Conservation (phyloP, 192 early-diverging fungal species). For the Funneliformis geosporum region DNA sequence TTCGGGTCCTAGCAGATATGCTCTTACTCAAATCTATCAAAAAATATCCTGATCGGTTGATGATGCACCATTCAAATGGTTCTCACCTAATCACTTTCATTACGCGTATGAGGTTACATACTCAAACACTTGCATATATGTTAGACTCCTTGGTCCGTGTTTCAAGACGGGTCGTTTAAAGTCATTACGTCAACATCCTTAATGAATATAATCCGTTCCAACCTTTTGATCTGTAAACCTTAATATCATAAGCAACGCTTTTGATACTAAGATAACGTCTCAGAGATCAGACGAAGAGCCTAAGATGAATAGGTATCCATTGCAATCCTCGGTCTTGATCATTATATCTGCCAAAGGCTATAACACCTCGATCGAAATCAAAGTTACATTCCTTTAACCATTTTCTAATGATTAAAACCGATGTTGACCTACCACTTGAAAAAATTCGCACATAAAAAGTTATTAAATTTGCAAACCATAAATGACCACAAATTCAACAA, state of each 20-base stretch:
- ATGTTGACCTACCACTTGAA: too few relatives aligned
- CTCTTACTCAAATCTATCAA: conserved; percentile 60
- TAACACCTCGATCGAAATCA: too few relatives aligned
- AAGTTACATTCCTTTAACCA: too few relatives aligned
- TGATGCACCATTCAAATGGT: conserved; percentile 47
- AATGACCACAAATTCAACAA: too few relatives aligned
- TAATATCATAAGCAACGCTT: conserved; percentile 22
- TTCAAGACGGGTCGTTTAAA: conserved; percentile 78
- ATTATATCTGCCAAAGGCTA: too few relatives aligned
- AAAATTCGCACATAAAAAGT: too few relatives aligned
- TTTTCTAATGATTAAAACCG: too few relatives aligned
- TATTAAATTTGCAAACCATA: too few relatives aligned
- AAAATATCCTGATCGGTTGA: conserved; percentile 57
- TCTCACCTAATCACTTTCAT: conserved; percentile 57
- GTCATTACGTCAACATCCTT: conserved; percentile 66
- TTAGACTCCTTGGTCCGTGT: conserved; percentile 85
- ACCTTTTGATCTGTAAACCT: neutral
- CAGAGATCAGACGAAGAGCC: conserved; percentile 30
- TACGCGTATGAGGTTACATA: conserved; percentile 57
- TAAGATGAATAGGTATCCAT: conserved; percentile 43
- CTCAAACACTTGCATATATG: conserved; percentile 75
- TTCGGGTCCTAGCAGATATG: conserved; percentile 77
- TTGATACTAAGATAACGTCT: neutral
- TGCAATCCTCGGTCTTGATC: too few relatives aligned
- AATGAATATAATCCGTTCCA: conserved; percentile 36